Base-by-base conservation (phyloP, 2,329 filamentous ascomycete species). In the Fusarium piperis region DNA sequence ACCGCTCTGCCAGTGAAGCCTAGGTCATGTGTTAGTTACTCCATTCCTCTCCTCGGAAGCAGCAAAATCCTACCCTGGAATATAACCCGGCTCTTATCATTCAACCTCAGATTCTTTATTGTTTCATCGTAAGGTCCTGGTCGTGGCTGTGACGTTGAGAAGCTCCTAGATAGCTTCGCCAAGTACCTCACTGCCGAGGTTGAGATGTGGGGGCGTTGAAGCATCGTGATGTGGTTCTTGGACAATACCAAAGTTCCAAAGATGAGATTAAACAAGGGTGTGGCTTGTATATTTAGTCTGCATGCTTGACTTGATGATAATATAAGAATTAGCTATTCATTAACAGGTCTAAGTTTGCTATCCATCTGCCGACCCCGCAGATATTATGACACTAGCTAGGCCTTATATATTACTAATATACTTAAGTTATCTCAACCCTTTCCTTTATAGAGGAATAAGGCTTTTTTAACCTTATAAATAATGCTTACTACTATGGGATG, bases 1-100 rank as follows among this genome's bases (percentile, higher is more conserved):
- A 82, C 81, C 16, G 80, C 80, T 70, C 78, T 78, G 5, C 81
- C 81, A 1, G 81, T 83, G 65, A 83, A 81, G 10, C 81, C 81
- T 83, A 28, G 1, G 10, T 2, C 1, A 35, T 12, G 3, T 23
- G 9, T 53, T 10, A 58, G 59, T 41, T 9, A 23, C 32, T 48
- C 15, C 35, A 30, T 53, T 15, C 16, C 18, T 26, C 23, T 4
- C 3, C 6, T 7, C 5, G 18, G 16, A 20, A 2, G 11, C 8
- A 30, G 16, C n/a, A 8, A 15, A 6, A 4, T 2, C 48, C 12
- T 56, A 78, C 79, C 81, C 71, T 82, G 80, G 32, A 78, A 82
- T n/a, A 82, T 80, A 4, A 82, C 78, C n/a, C 74, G 73, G 1
- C 78, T 80, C 26, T 73, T 59, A 10, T 67, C 64, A 18, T 76